Evolutionary conservation across 768 basidiomycete species (phyloP).

Genomic region (Kwoniella botswanensis): DNA sequence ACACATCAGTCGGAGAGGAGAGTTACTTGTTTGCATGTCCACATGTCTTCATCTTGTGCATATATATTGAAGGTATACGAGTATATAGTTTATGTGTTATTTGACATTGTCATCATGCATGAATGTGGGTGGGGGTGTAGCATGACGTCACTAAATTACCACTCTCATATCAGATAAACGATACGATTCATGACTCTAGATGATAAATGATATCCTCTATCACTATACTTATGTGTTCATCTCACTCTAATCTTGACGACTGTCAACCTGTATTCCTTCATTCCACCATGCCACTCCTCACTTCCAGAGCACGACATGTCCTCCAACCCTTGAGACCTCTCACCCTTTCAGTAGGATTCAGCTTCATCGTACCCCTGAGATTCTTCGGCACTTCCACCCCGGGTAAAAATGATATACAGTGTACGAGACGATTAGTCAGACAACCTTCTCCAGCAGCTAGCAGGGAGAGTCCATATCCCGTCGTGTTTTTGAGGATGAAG

Average conservation of each 20-base stretch:
- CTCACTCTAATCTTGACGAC: neutral
- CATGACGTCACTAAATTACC: neutral
- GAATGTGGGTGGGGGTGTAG: neutral
- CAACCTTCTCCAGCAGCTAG: constrained; percentile 16
- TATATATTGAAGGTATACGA: neutral
- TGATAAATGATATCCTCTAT: too few relatives aligned
- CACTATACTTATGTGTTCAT: neutral
- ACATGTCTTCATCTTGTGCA: neutral
- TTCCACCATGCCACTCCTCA: constrained; percentile 11
- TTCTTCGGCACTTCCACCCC: neutral
- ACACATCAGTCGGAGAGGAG: too few relatives aligned
- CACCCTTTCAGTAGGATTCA: constrained; percentile 12
- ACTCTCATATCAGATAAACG: neutral
- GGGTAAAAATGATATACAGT: constrained; percentile 1
- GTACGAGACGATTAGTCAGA: constrained; percentile 23
- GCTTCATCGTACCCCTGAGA: constrained; percentile 11
- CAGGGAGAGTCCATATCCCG: constrained; percentile 26
- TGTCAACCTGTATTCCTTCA: neutral
- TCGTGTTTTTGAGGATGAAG: constrained; percentile 25
- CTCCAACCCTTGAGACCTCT: constrained; percentile 10
- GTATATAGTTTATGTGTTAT: neutral
- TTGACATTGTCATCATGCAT: neutral
- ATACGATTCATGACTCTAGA: neutral
- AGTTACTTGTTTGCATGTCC: neutral
- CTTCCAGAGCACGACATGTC: constrained; percentile 5